phyloP scores from a whole-genome alignment of 108 stramenopile genomes.

The Chaetoceros muelleri region DNA sequence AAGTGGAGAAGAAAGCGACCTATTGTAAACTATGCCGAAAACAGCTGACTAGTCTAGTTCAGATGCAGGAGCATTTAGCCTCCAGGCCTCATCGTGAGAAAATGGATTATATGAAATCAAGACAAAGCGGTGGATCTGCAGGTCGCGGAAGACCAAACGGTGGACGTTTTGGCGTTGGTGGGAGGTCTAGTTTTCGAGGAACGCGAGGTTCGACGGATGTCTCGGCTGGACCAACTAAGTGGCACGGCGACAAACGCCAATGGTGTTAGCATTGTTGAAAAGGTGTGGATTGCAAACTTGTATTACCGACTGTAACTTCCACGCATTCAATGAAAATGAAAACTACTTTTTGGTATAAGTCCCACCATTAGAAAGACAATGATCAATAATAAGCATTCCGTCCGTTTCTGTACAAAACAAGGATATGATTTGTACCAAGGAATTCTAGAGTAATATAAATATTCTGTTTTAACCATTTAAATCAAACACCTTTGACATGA shows the following conservation, averaged over 20 bases:
- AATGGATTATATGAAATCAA: constrained; percentile 30
- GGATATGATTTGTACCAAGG: no score
- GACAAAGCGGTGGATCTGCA: constrained; percentile 11
- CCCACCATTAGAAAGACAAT: no score
- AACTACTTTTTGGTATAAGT: no score
- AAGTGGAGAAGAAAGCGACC: constrained; percentile 57
- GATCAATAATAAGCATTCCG: no score
- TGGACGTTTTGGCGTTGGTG: constrained; percentile 1
- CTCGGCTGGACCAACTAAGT: no score
- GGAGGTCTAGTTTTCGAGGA: constrained; percentile 2
- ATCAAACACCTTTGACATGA: constrained; percentile 43
- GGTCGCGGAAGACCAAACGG: neutral
- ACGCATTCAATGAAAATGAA: no score
- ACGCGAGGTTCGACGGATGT: neutral
- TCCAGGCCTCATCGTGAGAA: constrained; percentile 69
- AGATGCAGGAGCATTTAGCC: constrained; percentile 75
- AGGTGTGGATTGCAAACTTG: no score
- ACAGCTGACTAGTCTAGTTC: constrained; percentile 81
- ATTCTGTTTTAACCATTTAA: neutral
- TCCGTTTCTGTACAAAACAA: no score
- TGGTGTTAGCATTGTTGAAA: no score
- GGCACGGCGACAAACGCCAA: neutral
- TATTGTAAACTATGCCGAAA: constrained; percentile 81
- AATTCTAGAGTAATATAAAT: no score
- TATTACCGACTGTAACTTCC: no score